Percentiles rank a stretch among this genome's conserved stretches.
Evolutionary conservation across 768 basidiomycete genomes (phyloP).

Genomic region (Russula sp.): DNA sequence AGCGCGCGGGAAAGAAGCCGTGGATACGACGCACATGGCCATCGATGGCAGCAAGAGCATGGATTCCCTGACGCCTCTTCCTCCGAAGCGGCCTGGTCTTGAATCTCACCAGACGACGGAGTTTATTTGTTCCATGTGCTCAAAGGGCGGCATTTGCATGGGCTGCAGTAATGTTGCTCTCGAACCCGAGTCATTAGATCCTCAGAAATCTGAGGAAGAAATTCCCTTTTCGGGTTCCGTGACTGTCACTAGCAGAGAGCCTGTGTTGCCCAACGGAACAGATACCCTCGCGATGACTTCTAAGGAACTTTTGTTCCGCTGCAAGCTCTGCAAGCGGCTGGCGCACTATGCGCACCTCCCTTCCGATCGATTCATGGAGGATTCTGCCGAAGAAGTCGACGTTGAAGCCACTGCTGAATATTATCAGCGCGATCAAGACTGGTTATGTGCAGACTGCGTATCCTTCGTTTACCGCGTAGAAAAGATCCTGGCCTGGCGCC

Average conservation of each 20-base stretch:
- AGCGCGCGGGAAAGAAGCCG: slow-evolving; percentile 26
- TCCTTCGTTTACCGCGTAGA: slow-evolving; percentile 70
- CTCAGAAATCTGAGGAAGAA: slow-evolving; percentile 10
- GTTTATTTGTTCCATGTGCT: slow-evolving; percentile 73
- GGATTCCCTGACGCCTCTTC: neutral
- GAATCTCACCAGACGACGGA: slow-evolving; percentile 59
- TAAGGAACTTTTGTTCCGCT: slow-evolving; percentile 69
- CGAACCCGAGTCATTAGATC: slow-evolving; percentile 41
- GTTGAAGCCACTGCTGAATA: slow-evolving; percentile 50
- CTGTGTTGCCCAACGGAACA: neutral
- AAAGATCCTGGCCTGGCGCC: slow-evolving; percentile 90
- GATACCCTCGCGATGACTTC: slow-evolving; percentile 5
- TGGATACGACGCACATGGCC: neutral
- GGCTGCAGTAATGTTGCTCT: slow-evolving; percentile 60
- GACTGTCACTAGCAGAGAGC: neutral
- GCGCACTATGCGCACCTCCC: slow-evolving; percentile 76
- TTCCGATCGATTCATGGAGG: slow-evolving; percentile 41
- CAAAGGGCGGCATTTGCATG: slow-evolving; percentile 77
- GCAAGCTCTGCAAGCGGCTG: slow-evolving; percentile 76
- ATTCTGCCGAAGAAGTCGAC: slow-evolving; percentile 34
- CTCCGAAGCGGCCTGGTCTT: slow-evolving; percentile 26
- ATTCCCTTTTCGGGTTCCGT: neutral
- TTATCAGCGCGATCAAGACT: slow-evolving; percentile 55
- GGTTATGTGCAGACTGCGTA: slow-evolving; percentile 76
- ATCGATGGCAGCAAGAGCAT: slow-evolving; percentile 5